Percentiles rank a stretch among this genome's conserved stretches.
Conservation (phyloP, 1,139 yeast genomes). For the Geotrichum citri-aurantii region DNA sequence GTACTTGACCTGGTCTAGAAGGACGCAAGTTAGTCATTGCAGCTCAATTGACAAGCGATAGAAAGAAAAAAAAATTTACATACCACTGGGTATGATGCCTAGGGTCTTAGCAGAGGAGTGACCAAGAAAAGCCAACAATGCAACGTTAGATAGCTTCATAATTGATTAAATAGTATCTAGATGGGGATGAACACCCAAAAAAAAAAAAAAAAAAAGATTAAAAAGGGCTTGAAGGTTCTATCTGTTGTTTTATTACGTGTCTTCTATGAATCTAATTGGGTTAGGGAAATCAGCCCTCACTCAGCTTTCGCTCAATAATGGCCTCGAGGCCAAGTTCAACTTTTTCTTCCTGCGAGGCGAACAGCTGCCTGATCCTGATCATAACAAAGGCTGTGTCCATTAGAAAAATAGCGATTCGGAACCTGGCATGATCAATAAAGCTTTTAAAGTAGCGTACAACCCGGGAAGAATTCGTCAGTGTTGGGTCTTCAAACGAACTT, state of each 20-base stretch:
- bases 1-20: slow-evolving; percentile 44
- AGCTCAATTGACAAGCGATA: neutral
- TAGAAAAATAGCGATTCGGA: slow-evolving; percentile 8
- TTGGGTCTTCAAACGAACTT: slow-evolving; percentile 20
- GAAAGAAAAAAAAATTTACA: neutral
- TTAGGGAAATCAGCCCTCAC: neutral
- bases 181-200: neutral
- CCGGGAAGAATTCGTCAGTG: neutral
- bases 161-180: neutral
- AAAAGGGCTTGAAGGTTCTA: neutral
- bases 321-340: slow-evolving; percentile 18
- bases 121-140: slow-evolving; percentile 7
- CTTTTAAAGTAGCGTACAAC: slow-evolving; percentile 3
- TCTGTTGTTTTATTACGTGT: neutral
- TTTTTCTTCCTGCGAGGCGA: neutral
- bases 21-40: neutral
- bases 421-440: slow-evolving; percentile 11
- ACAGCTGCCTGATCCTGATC: slow-evolving; percentile 16
- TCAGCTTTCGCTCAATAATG: slow-evolving; percentile 13
- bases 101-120: slow-evolving; percentile 5
- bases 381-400: slow-evolving; percentile 13
- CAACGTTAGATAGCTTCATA: slow-evolving; percentile 10
- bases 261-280: neutral
- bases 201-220: neutral
- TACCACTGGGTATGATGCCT: slow-evolving; percentile 17